Conservation (phyloP, 192 early-diverging fungal species). For the Backusella macrospora region DNA sequence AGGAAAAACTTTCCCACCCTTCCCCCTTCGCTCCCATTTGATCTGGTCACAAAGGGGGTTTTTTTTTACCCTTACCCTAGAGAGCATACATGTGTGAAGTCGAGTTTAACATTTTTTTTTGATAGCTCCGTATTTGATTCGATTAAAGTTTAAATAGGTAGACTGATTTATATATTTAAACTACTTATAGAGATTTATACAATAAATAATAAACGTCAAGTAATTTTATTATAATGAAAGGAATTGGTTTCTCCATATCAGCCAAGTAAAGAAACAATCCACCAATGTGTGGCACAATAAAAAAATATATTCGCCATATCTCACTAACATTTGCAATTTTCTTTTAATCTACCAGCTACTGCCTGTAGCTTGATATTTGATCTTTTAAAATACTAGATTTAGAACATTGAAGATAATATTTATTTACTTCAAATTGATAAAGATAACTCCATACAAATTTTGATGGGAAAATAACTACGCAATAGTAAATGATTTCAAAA, state of each 20-base stretch:
- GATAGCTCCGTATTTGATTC: too few relatives aligned
- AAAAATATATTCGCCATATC: neutral
- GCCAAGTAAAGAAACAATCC: neutral
- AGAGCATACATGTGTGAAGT: neutral
- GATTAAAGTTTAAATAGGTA: neutral
- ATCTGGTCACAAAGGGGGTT: neutral
- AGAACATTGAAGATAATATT: neutral
- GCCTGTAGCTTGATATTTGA: neutral
- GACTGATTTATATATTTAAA: neutral
- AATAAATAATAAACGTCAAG: neutral
- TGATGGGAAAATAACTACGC: neutral
- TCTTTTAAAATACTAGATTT: neutral
- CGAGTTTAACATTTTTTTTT: too few relatives aligned
- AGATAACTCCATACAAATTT: neutral
- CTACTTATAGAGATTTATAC: neutral
- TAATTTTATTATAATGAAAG: too few relatives aligned
- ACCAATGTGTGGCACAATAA: neutral
- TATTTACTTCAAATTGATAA: neutral
- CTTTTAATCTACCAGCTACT: neutral
- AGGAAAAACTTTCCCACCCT: neutral
- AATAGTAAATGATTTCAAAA: neutral
- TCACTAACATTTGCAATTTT: neutral
- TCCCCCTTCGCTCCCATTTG: neutral
- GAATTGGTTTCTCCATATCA: too few relatives aligned
- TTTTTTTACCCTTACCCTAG: neutral